Evolutionary conservation across 345 rosid genomes (phyloP), one percentile per base, ranked within the genome.

Genomic region (Linum lewisii): DNA sequence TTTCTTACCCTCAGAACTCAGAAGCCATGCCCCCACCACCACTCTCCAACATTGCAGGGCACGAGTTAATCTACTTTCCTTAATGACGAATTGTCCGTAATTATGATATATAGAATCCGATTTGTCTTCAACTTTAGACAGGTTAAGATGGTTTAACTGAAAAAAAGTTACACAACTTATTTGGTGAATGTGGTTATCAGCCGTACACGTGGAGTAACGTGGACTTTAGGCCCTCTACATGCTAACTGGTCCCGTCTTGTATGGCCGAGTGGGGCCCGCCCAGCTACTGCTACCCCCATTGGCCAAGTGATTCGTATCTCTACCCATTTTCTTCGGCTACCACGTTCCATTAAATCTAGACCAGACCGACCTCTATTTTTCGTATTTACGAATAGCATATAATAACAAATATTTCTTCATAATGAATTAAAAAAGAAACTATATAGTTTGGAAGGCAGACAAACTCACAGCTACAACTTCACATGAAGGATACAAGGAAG

Each of bases 401-500:
- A 29, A 29, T n/a, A n/a, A n/a, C n/a, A n/a, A n/a, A n/a, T n/a
- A n/a, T n/a, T n/a, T n/a, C n/a, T n/a, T n/a, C n/a, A n/a, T n/a
- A n/a, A n/a, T n/a, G n/a, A n/a, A n/a, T n/a, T n/a, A n/a, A n/a
- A n/a, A n/a, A n/a, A n/a, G n/a, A n/a, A n/a, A n/a, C n/a, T n/a
- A n/a, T 26, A 26, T 2, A 26, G 32, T 26, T 26, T 29, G 34
- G 34, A 29, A 29, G 34, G 34, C 34, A 29, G 34, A 29, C 54
- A 66, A 37, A 45, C 6, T 37, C 0, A 22, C 16, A 6, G 58
- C 55, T 58, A 22, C 16, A 6, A 62, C 55, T 58, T 76, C 77
- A 76, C 78, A 69, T 68, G 78, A 66, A 8, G n/a, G n/a, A n/a
- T n/a, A n/a, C n/a, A n/a, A n/a, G 22, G 45, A 13, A 21, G 53